phyloP scores from a whole-genome alignment of 2,329 filamentous ascomycete species.

The Cordyceps militaris region DNA sequence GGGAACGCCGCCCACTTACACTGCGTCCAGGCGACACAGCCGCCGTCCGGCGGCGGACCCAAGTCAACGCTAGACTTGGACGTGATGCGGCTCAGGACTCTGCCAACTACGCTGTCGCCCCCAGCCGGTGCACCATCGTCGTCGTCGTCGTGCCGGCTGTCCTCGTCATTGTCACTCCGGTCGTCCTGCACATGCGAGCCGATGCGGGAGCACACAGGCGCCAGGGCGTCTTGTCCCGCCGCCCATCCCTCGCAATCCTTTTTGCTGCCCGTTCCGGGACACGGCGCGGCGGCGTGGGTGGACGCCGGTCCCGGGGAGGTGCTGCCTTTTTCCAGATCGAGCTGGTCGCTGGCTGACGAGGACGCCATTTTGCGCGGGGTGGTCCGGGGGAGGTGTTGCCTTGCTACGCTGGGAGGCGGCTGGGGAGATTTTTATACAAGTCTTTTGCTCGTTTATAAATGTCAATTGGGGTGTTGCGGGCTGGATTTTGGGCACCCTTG shows the following conservation, averaged over 20 bases:
- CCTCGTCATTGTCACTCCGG: not conserved
- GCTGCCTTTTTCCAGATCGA: not conserved
- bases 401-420: no score
- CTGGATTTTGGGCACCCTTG: no score
- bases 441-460: no score
- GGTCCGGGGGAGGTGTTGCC: no score
- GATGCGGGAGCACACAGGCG: not conserved
- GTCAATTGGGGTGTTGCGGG: no score
- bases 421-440: not conserved
- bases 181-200: not conserved
- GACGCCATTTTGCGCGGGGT: not conserved
- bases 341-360: not conserved
- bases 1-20: constrained; percentile 24
- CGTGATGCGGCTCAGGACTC: constrained; percentile 35
- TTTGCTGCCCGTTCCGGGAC: not conserved
- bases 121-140: constrained; percentile 8
- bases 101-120: constrained; percentile 23
- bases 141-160: constrained; percentile 3
- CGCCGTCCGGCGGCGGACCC: constrained; percentile 45
- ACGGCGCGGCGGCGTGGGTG: not conserved
- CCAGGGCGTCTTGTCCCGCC: constrained; percentile 10
- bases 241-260: constrained; percentile 1
- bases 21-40: constrained; percentile 38
- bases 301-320: not conserved
- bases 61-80: constrained; percentile 34